These are phyloP conservation scores for Sicyos baderoa DNA, from an alignment of 306 rosid species.

Conservation along the genomic window DNA sequence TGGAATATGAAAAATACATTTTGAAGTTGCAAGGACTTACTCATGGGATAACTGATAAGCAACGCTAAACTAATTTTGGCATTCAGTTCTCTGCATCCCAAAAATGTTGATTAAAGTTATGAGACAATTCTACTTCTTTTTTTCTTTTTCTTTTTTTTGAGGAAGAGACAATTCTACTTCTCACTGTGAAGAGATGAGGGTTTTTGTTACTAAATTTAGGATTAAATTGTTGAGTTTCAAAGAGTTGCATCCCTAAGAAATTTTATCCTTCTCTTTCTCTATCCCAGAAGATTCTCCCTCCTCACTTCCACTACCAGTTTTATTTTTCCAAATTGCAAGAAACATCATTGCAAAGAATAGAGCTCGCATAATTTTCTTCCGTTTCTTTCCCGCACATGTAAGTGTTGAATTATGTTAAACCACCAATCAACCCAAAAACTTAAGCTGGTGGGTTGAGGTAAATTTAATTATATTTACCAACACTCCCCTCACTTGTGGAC, in stretches of 20 bases:
- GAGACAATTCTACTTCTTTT: neutral
- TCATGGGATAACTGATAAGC: neutral
- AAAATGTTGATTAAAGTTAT: neutral
- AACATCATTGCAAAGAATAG: neutral
- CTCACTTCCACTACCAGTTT: neutral
- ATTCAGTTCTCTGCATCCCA: neutral
- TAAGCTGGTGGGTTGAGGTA: no score
- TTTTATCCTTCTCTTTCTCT: neutral
- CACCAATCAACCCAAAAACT: no score
- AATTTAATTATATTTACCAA: no score
- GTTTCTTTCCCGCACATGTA: neutral
- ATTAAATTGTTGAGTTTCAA: neutral
- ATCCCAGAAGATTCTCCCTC: neutral
- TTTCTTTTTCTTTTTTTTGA: no score
- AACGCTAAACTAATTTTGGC: neutral
- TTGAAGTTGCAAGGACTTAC: neutral
- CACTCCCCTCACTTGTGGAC: no score
- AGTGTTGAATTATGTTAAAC: no score
- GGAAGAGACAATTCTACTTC: neutral
- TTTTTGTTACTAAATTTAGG: neutral
- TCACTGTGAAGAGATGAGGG: neutral
- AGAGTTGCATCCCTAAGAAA: neutral
- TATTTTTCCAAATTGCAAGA: neutral
- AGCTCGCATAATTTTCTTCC: slow-evolving; percentile 2
- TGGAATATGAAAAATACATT: neutral